A percentile compares a stretch with the other conserved stretches of the same genome.
Conservation (phyloP, 495 filamentous ascomycete species). For the Aspergillus mulundensis region DNA sequence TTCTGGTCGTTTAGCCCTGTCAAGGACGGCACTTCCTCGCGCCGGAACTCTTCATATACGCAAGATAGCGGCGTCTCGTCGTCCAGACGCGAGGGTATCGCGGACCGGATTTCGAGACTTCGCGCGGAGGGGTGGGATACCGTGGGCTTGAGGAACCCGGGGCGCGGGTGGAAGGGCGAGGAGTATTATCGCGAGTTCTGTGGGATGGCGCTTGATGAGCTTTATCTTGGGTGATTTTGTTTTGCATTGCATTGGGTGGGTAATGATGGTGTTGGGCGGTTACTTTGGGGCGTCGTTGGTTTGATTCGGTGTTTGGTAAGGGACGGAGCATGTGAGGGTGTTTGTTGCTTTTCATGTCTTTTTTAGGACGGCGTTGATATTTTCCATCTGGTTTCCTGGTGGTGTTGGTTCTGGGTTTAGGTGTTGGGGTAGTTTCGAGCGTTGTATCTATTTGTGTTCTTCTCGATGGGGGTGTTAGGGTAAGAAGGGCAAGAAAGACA, state of each 20-base stretch:
- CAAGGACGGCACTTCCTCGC: background rate
- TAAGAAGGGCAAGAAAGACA: no score
- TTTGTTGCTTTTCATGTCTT: no score
- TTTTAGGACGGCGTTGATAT: no score
- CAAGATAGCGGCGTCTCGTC: background rate
- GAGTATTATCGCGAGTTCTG: conserved; percentile 36
- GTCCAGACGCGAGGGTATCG: conserved; percentile 26
- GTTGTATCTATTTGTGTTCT: no score
- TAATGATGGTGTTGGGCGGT: no score
- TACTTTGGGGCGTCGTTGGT: no score
- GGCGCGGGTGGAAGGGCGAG: conserved; percentile 35
- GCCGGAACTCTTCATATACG: background rate
- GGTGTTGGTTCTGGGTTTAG: background rate
- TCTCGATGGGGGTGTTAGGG: no score
- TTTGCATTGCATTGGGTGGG: no score
- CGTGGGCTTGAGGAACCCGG: conserved; percentile 27
- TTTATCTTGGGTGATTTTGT: conserved; percentile 15
- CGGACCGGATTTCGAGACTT: conserved; percentile 33
- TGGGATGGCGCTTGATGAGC: conserved; percentile 29
- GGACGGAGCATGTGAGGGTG: no score
- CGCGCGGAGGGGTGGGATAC: conserved; percentile 32
- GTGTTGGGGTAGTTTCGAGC: no score
- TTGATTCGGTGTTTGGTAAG: no score
- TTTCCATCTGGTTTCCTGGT: background rate
- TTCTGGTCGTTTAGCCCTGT: conserved; percentile 41